Evolutionary conservation across 306 rosid genomes (phyloP), one percentile per base, ranked within the genome.

Genomic region (Vigna nakashimae): DNA sequence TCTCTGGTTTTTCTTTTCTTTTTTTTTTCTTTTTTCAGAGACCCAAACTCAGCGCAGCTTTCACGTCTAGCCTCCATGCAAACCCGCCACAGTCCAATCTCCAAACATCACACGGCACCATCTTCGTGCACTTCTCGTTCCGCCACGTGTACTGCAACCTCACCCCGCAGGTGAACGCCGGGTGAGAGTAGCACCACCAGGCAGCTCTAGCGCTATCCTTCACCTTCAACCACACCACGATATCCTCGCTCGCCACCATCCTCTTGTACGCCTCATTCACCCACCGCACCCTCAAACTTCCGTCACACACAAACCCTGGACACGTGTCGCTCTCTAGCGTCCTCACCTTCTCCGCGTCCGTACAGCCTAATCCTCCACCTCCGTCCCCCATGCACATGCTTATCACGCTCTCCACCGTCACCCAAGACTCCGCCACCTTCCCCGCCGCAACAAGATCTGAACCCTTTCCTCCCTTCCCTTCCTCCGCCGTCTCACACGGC

Each of bases 331-430:
- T 69, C 76, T 79, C 97, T 68, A 94, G 85, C 56, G 55, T 77
- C 86, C 74, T 79, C 87, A 76, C 69, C 85, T 67, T 92, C 85
- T 92, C 97, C 7, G 17, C 83, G 45, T 94, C 97, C 80, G 97
- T 90, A 72, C 86, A 52, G 7, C 89, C 91, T 30, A 88, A 67
- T 10, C 81, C 87, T 18, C 48, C 82, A 0, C 55, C 79, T 32
- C 68, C 68, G 4, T 73, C 89, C 0, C 79, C 92, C 78, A 84
- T 82, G 95, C 96, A 92, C 90, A 89, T 89, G 88, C 86, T 92
- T 3, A 83, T 89, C 88, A 94, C 93, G 83, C 97, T 83, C 87
- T 89, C 97, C 83, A 92, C 96, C 83, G 95, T 94, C 79, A 94
- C 90, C 78, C 83, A 88, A 49, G 97, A 84, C 59, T 84, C 85